Evolutionary conservation across 306 rosid species (phyloP).

Genomic region (Dryas octopetala): DNA sequence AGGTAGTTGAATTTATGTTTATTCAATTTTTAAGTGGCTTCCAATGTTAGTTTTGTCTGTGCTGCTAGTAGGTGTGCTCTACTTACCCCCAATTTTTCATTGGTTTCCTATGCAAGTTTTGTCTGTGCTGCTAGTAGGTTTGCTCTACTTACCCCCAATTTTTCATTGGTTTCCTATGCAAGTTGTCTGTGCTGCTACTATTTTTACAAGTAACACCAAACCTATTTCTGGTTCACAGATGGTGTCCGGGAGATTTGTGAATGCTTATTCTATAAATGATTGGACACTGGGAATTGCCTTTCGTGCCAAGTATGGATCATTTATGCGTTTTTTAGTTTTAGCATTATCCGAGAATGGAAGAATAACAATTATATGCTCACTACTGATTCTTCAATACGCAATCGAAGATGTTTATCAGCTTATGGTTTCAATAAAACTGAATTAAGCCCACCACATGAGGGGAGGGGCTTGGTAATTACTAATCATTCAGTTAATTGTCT

Average conservation of each 20-base stretch:
- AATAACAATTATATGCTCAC: too few species aligned
- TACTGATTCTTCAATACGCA: too few species aligned
- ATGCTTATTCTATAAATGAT: constrained; percentile 54
- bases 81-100: not conserved
- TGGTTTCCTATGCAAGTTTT: not conserved
- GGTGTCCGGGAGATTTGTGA: constrained; percentile 78
- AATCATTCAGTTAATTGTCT: too few species aligned
- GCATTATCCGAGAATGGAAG: not conserved
- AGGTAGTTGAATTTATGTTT: constrained; percentile 30
- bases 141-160: not conserved
- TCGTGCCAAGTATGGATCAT: constrained; percentile 54
- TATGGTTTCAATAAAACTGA: too few species aligned
- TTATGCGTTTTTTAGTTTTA: constrained; percentile 15
- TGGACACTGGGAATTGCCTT: constrained; percentile 64
- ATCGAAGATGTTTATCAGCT: too few species aligned
- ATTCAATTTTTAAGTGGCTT: not conserved
- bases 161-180: not conserved
- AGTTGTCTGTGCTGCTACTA: not conserved
- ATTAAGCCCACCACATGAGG: too few species aligned
- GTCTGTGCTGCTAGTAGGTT: not conserved
- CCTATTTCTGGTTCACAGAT: constrained; percentile 33
- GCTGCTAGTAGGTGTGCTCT: not conserved
- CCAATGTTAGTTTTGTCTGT: not conserved
- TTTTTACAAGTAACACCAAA: not conserved
- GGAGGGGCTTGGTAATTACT: too few species aligned